Evolutionary conservation across 495 filamentous ascomycete genomes (phyloP).

Genomic region (Aspergillus incahuasiensis): DNA sequence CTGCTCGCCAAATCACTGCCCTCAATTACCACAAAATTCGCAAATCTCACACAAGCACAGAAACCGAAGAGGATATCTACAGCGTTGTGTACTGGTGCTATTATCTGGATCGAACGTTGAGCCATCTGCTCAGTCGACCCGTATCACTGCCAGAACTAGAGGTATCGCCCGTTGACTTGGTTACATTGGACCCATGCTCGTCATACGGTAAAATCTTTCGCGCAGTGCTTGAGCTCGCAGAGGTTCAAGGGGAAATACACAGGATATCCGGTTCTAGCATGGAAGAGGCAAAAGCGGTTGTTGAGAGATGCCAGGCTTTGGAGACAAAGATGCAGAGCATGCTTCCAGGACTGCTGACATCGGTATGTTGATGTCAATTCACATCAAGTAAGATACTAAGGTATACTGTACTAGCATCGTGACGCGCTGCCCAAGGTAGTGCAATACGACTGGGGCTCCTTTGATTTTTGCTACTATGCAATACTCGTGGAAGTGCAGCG

Average conservation of each 20-base stretch:
- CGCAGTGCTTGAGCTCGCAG: conserved; percentile 22
- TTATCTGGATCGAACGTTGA: conserved; percentile 27
- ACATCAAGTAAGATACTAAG: not conserved
- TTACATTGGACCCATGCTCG: conserved; percentile 5
- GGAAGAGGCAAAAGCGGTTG: not conserved
- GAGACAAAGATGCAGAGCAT: conserved; percentile 22
- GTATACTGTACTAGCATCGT: conserved; percentile 9
- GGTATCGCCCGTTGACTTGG: conserved; percentile 15
- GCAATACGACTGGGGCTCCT: conserved; percentile 20
- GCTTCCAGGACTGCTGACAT: conserved; percentile 16
- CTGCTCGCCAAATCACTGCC: conserved; percentile 24
- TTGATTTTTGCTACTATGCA: conserved; percentile 26
- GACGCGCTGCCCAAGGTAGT: conserved; percentile 11
- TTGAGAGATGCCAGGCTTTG: conserved; percentile 11
- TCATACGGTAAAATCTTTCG: conserved; percentile 21
- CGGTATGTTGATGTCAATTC: conserved; percentile 2
- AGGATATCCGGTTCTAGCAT: not conserved
- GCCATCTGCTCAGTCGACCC: conserved; percentile 24
- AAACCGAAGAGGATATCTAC: conserved; percentile 19
- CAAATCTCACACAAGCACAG: not conserved
- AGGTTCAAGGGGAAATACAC: conserved; percentile 22
- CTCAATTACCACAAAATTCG: conserved; percentile 23
- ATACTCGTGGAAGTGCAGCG: conserved; percentile 31
- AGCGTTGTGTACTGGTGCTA: conserved; percentile 28
- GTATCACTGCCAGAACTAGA: conserved; percentile 21